phyloP scores from a whole-genome alignment of 1,284 basidiomycete species.

The Pseudozyma pruni region DNA sequence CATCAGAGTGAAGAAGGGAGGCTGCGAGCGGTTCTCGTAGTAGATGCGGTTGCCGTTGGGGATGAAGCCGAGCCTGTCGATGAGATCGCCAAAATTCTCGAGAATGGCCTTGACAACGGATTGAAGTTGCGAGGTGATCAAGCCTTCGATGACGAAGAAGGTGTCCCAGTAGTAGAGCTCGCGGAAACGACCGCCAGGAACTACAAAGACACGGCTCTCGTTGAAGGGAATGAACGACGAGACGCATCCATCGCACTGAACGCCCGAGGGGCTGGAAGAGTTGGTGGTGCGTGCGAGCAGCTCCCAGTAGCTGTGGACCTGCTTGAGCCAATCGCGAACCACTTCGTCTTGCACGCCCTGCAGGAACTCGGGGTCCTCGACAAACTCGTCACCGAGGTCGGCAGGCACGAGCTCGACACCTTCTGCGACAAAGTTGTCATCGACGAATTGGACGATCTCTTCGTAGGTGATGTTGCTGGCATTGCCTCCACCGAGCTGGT shows the following conservation, averaged over 20 bases:
- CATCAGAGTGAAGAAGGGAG: conserved; percentile 78
- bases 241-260: conserved; percentile 75
- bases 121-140: conserved; percentile 81
- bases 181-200: conserved; percentile 82
- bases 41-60: conserved; percentile 90
- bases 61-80: conserved; percentile 93
- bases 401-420: conserved; percentile 82
- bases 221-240: conserved; percentile 88
- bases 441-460: conserved; percentile 75
- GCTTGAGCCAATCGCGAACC: conserved; percentile 78
- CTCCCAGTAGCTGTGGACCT: conserved; percentile 84
- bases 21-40: conserved; percentile 86
- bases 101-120: conserved; percentile 76
- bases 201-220: conserved; percentile 78
- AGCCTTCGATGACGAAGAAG: conserved; percentile 71
- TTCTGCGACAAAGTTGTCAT: conserved; percentile 83
- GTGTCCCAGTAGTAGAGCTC: conserved; percentile 66
- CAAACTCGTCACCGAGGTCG: conserved; percentile 74
- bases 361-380: conserved; percentile 76
- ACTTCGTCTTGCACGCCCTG: conserved; percentile 78
- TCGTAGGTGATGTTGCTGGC: conserved; percentile 72
- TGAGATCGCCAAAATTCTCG: conserved; percentile 76
- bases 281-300: conserved; percentile 82
- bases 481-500: conserved; percentile 70
- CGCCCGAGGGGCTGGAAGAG: conserved; percentile 72